Evolutionary conservation across 2,329 filamentous ascomycete genomes (phyloP).

Genomic region (Phialophora expanda): DNA sequence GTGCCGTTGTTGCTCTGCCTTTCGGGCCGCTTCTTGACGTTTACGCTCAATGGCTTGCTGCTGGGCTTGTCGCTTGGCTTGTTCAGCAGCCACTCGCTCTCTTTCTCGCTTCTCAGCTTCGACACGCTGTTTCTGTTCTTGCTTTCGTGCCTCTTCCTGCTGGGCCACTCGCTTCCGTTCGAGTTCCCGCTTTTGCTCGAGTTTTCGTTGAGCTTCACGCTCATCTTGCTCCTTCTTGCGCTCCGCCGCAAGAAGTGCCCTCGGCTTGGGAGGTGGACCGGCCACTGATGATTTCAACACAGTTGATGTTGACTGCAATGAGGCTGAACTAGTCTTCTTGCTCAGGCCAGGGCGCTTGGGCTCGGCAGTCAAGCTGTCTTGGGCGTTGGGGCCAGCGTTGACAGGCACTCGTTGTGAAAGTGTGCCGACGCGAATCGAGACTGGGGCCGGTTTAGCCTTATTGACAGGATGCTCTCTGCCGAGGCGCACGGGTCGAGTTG

Average conservation of each 20-base stretch:
- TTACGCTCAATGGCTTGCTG: conserved; percentile 61
- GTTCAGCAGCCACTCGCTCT: conserved; percentile 57
- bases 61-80: conserved; percentile 70
- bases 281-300: conserved; percentile 70
- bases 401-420: conserved; percentile 53
- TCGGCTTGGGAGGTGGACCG: conserved; percentile 67
- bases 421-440: conserved; percentile 57
- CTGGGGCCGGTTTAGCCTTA: conserved; percentile 52
- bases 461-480: conserved; percentile 49
- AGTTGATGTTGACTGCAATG: conserved; percentile 47
- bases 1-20: conserved; percentile 51
- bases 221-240: conserved; percentile 84
- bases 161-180: conserved; percentile 74
- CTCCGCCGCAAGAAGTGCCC: conserved; percentile 75
- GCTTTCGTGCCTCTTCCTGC: conserved; percentile 66
- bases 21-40: conserved; percentile 52
- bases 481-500: conserved; percentile 51
- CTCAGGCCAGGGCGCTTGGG: conserved; percentile 55
- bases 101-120: conserved; percentile 56
- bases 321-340: conserved; percentile 69
- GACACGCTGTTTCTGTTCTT: conserved; percentile 66
- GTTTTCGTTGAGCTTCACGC: conserved; percentile 75
- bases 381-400: conserved; percentile 61
- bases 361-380: conserved; percentile 62
- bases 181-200: conserved; percentile 78